Conservation (phyloP, 495 filamentous ascomycete genomes). For the Beverwykella pulmonaria region DNA sequence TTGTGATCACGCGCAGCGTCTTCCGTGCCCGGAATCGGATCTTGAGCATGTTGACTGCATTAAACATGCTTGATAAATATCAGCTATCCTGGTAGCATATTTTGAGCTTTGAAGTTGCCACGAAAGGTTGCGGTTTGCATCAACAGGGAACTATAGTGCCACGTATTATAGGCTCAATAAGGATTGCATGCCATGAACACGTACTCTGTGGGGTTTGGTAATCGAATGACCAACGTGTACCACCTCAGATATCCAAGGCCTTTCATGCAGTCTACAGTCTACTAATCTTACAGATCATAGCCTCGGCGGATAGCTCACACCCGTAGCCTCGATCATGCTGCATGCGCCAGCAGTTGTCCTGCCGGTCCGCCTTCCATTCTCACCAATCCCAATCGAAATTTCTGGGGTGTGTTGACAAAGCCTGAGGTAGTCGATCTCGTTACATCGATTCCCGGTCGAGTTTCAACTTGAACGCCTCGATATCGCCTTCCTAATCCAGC, state of each 20-base stretch:
- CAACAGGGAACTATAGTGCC: constrained; percentile 30
- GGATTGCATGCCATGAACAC: neutral
- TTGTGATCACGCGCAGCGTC: constrained; percentile 7
- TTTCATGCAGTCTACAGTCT: neutral
- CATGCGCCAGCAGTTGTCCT: no score
- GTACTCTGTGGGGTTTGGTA: neutral
- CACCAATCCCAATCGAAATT: no score
- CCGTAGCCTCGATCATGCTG: no score
- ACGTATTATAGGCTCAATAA: constrained; percentile 31
- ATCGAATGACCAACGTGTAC: neutral
- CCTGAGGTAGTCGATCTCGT: neutral
- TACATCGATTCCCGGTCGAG: neutral
- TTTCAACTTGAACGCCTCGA: neutral
- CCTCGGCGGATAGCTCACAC: no score
- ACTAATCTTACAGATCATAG: no score
- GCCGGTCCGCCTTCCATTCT: no score
- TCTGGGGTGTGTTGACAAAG: no score
- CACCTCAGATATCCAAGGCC: neutral
- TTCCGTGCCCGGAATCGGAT: constrained; percentile 16
- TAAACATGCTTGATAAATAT: constrained; percentile 14
- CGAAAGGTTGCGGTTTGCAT: constrained; percentile 5
- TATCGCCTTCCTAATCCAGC: constrained; percentile 11
- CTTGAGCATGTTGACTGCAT: constrained; percentile 17
- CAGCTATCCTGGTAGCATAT: neutral
- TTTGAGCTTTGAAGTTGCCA: neutral